A percentile compares a stretch with the other conserved stretches of the same genome.
Conservation (phyloP, 2,329 filamentous ascomycete species). For the Stagonosporopsis tanaceti region DNA sequence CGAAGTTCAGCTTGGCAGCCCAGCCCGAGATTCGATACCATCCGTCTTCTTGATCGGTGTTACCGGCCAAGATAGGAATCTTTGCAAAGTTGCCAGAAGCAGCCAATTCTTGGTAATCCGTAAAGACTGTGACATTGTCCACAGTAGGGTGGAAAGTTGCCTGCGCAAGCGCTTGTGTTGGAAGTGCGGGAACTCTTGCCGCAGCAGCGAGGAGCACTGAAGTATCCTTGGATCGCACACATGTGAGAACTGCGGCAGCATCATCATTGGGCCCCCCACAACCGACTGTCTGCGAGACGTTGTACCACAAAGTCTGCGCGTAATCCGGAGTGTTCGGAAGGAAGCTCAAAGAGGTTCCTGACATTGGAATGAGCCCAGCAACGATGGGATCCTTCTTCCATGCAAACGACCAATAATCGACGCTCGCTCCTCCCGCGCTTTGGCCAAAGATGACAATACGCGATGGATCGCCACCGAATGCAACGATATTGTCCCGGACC, state of each 20-base stretch:
- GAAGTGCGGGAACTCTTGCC: conserved; percentile 35
- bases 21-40: conserved; percentile 40
- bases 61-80: conserved; percentile 35
- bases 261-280: conserved; percentile 41
- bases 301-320: conserved; percentile 41
- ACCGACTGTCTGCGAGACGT: conserved; percentile 50
- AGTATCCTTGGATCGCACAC: conserved; percentile 45
- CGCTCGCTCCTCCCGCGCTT: conserved; percentile 50
- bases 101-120: conserved; percentile 37
- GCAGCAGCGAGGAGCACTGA: conserved; percentile 34
- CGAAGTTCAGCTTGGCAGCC: conserved; percentile 30
- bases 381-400: conserved; percentile 59
- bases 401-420: conserved; percentile 60
- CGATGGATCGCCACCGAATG: conserved; percentile 52
- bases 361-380: conserved; percentile 57
- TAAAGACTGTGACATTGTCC: conserved; percentile 42
- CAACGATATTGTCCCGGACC: conserved; percentile 51
- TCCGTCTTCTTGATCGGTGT: conserved; percentile 36
- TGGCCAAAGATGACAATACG: conserved; percentile 53
- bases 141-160: conserved; percentile 43
- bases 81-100: conserved; percentile 33
- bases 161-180: conserved; percentile 33
- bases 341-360: conserved; percentile 54
- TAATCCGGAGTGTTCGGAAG: conserved; percentile 36
- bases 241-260: conserved; percentile 41